Percentiles rank a stretch among this genome's conserved stretches.
phyloP scores from a whole-genome alignment of 2,329 filamentous ascomycete species.

The Hymenoscyphus infarciens region DNA sequence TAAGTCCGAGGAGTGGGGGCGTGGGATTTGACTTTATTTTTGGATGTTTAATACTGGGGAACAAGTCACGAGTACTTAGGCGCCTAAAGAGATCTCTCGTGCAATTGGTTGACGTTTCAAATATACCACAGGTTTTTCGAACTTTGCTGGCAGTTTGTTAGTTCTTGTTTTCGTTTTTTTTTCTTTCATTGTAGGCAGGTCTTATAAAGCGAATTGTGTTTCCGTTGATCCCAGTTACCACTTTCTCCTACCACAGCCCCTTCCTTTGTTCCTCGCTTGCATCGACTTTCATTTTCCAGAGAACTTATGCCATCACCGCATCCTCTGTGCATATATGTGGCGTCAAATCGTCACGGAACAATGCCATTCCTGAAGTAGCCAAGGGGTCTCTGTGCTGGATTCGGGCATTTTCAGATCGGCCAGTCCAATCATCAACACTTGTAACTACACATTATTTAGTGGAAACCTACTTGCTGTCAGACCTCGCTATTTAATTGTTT shows the following conservation, averaged over 20 bases:
- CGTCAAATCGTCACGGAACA: too few relatives aligned
- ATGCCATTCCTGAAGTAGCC: too few relatives aligned
- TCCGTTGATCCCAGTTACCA: background rate
- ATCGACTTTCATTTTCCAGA: background rate
- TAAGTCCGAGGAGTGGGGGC: constrained; percentile 24
- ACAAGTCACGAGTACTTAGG: background rate
- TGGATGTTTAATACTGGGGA: background rate
- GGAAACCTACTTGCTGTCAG: too few relatives aligned
- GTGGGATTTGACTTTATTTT: background rate
- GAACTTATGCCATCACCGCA: too few relatives aligned
- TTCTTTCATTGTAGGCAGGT: background rate
- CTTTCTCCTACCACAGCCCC: background rate
- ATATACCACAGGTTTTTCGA: background rate
- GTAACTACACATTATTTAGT: too few relatives aligned
- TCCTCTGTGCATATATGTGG: too few relatives aligned
- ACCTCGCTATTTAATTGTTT: too few relatives aligned
- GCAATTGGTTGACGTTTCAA: background rate
- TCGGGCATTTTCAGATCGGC: too few relatives aligned
- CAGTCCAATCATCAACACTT: too few relatives aligned
- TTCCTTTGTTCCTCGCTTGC: background rate
- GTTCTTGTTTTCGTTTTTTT: too few relatives aligned
- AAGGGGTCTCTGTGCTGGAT: too few relatives aligned
- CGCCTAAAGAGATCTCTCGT: background rate
- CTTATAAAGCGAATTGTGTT: background rate
- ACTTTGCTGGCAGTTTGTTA: too few relatives aligned